Base-by-base conservation (phyloP, 805 yeast genomes). In the Ogataea populi-albae region DNA sequence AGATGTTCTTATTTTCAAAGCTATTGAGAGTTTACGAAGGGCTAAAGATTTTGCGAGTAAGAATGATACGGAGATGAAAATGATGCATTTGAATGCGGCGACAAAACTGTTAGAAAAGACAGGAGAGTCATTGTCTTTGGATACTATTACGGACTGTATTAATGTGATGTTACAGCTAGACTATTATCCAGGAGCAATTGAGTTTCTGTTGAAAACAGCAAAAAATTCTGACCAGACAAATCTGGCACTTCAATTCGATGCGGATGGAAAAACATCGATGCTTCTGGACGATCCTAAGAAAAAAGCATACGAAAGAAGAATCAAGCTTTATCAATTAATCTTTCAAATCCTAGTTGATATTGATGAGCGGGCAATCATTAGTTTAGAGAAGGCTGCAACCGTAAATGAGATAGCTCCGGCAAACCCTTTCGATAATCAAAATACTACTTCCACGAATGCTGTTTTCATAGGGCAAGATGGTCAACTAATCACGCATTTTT, bases 1-100 rank as follows among this genome's bases (percentile, higher is more conserved):
- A 47, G 98, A 93, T 61, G 96, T 93, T 18, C 72, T 88, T 41
- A 86, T 93, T 10, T 93, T 89, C 69, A 84, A 91, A 60, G 98
- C 97, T 0, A 79, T 88, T 49, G 98, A 93, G 58, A 88, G 84
- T 57, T 68, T 93, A 50, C 84, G 91, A 38, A 79, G 82, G 50
- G 97, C 98, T 1, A 84, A 81, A 51, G 84, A 79, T 38, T 75
- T 79, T 41, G 86, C 86, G 2, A 60, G 68, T 17, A 75, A 75
- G 45, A 77, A 79, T 49, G 96, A 89, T 54, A 71, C 72, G 26
- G 96, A 89, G 35, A 58, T 72, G 46, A 74, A 81, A 35, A 64
- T 75, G 40, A 70, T 75, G 41, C 81, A 86, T 49, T 68, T 93
- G 48, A 72, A 75, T 30, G 79, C 81, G 43, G 86, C 97, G 1